phyloP scores from a whole-genome alignment of 805 yeast species.

The Saccharomyces jurei region DNA sequence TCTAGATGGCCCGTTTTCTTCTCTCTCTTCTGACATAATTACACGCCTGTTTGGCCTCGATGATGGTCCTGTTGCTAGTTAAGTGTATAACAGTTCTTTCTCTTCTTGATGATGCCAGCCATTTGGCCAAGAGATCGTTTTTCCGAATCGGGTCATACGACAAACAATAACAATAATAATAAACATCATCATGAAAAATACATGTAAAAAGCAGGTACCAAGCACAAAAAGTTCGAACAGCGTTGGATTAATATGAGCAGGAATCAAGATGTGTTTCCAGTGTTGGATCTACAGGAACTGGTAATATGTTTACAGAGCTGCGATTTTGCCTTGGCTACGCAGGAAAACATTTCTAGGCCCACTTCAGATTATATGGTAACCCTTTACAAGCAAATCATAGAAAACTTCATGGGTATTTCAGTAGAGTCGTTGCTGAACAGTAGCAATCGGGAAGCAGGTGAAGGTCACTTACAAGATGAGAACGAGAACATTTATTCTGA shows the following conservation, averaged over 20 bases:
- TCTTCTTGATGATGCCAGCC: slow-evolving; percentile 1
- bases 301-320: slow-evolving; percentile 53
- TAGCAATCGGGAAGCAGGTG: slow-evolving; percentile 19
- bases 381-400: slow-evolving; percentile 53
- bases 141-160: not conserved
- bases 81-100: not conserved
- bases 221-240: not conserved
- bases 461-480: slow-evolving; percentile 7
- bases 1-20: slow-evolving; percentile 10
- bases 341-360: slow-evolving; percentile 52
- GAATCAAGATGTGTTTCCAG: slow-evolving; percentile 45
- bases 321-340: slow-evolving; percentile 48
- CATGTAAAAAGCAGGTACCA: not conserved
- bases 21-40: not conserved
- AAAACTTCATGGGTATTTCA: slow-evolving; percentile 48
- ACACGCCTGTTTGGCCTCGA: not conserved
- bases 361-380: slow-evolving; percentile 46
- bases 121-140: not conserved
- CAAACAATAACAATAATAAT: not conserved
- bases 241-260: slow-evolving; percentile 19
- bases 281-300: slow-evolving; percentile 52
- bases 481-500: slow-evolving; percentile 20
- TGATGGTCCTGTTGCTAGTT: not conserved
- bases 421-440: slow-evolving; percentile 16
- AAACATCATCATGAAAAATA: slow-evolving; percentile 1